Base-by-base conservation (phyloP, 2,329 filamentous ascomycete genomes). In the Colletotrichum sp. region DNA sequence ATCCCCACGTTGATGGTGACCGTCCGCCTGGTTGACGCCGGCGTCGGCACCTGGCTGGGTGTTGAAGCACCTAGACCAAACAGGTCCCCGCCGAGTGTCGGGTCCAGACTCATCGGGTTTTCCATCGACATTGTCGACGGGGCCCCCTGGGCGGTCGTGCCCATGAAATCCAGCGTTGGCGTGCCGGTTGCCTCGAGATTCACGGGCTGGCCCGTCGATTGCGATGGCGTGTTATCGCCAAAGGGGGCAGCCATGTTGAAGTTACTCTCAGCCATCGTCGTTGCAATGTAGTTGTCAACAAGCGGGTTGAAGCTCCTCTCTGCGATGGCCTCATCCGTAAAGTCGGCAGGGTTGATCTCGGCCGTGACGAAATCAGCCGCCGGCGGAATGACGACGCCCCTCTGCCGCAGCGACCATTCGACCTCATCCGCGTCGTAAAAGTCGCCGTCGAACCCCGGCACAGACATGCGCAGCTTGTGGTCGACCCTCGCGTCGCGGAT, bases 371-470 rank as follows among this genome's bases (percentile, higher is more conserved):
- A 92, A 21, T 94, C 92, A 12, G 90, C 87, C 12, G 88, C 86
- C 0, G 90, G 88, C 12, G 93, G 90, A 68, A 96, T 92, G 62
- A 87, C 82, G 34, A 95, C 90, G 7, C 92, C 92, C 34, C 90
- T 89, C 66, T 90, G 88, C 55, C 89, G 89, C 4, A 98, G 85
- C 81, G 96, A 97, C 15, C 90, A 88, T 83, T 97, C 94, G 0
- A 96, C 92, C 82, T 97, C 95, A 75, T 95, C 90, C 0, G 92
- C 86, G 80, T 97, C 95, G 79, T 94, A 95, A 87, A 95, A 97
- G 67, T 95, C 91, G 6, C 94, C 94, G 75, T 94, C 90, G 76
- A 93, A 94, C 0, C 92, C 93, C 1, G 90, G 88, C 9, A 93
- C 83, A 52, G 88, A 88, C 78, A 90, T 88, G 24, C 85, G 85